phyloP scores from a whole-genome alignment of 192 early-diverging fungal species.

The Backusella circina region DNA sequence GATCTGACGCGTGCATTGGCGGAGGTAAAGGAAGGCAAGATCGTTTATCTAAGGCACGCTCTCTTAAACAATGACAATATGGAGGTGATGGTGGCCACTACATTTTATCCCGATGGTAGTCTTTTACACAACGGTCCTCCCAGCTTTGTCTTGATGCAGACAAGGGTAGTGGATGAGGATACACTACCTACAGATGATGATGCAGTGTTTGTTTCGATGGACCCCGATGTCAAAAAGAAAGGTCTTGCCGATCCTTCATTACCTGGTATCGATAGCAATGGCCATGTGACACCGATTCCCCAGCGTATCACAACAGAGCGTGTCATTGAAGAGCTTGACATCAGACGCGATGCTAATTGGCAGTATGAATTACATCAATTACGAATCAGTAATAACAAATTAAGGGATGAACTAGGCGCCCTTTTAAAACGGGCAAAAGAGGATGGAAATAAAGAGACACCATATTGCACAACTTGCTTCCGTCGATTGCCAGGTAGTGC shows the following conservation, averaged over 20 bases:
- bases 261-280: not conserved
- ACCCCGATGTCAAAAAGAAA: slow-evolving; percentile 18
- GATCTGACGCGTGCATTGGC: slow-evolving; percentile 36
- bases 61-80: slow-evolving; percentile 33
- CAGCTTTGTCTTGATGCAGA: slow-evolving; percentile 31
- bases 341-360: slow-evolving; percentile 23
- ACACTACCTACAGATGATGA: not conserved
- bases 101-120: slow-evolving; percentile 37
- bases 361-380: slow-evolving; percentile 40
- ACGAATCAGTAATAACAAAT: slow-evolving; percentile 50
- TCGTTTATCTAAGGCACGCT: slow-evolving; percentile 30
- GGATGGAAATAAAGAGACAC: not conserved
- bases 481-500: slow-evolving; percentile 9
- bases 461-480: slow-evolving; percentile 7
- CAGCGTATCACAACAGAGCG: not conserved
- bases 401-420: slow-evolving; percentile 50
- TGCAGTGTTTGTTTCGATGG: slow-evolving; percentile 9
- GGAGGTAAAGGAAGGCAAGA: slow-evolving; percentile 34
- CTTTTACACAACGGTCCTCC: slow-evolving; percentile 2
- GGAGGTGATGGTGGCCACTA: slow-evolving; percentile 30
- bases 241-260: not conserved
- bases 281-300: not conserved
- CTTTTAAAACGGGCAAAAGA: not conserved
- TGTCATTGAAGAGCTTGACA: slow-evolving; percentile 24
- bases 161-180: slow-evolving; percentile 6